These are phyloP conservation scores for Aspergillus arachidicola DNA, from an alignment of 2,329 filamentous ascomycete genomes.

Conservation along the genomic window DNA sequence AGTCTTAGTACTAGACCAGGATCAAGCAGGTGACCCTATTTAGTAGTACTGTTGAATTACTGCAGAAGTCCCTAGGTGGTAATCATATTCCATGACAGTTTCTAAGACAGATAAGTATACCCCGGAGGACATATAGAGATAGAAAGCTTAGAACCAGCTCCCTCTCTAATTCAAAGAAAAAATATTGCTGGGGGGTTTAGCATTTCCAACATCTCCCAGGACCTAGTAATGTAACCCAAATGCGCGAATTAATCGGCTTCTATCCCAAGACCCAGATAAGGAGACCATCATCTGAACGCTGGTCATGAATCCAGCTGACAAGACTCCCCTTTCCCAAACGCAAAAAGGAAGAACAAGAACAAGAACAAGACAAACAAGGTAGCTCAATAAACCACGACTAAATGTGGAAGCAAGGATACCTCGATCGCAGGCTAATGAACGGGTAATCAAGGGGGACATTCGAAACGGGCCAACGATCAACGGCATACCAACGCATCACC, in stretches of 20 bases:
- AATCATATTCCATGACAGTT: too few species aligned
- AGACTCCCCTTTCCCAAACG: not conserved
- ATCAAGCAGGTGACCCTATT: not conserved
- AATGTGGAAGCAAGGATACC: constrained; percentile 11
- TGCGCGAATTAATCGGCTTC: not conserved
- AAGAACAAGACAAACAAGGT: not conserved
- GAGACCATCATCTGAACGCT: constrained; percentile 1
- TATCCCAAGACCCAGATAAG: not conserved
- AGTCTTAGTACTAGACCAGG: not conserved
- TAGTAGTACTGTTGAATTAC: not conserved
- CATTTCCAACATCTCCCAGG: not conserved
- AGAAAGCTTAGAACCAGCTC: not conserved
- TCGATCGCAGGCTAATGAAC: constrained; percentile 3
- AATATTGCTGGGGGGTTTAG: not conserved
- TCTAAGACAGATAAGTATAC: not conserved
- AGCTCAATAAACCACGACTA: not conserved
- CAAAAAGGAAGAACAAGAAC: too few species aligned
- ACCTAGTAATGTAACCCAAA: not conserved
- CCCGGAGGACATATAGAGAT: not conserved
- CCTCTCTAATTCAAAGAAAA: not conserved
- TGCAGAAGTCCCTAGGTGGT: too few species aligned
- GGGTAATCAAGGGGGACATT: constrained; percentile 9
- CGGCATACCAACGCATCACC: constrained; percentile 9
- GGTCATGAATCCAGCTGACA: constrained; percentile 5
- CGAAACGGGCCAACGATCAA: constrained; percentile 2